Base-by-base conservation (phyloP, 2,329 filamentous ascomycete species). In the Monilinia fructicola region DNA sequence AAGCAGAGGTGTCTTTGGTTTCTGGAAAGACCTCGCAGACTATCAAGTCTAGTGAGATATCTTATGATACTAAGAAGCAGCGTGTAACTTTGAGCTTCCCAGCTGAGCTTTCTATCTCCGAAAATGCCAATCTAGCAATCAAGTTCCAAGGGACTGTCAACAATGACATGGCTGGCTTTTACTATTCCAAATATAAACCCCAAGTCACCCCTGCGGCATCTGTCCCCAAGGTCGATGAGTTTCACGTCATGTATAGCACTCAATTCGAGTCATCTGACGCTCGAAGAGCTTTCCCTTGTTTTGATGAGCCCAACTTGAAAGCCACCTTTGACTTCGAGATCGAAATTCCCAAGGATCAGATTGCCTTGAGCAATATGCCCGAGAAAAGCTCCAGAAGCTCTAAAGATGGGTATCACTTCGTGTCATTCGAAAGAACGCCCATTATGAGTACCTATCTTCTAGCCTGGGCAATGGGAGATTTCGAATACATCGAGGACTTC, bases 241-340 rank as follows among this genome's bases (percentile, higher is more conserved):
- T 83, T 76, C 85, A 87, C 77, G 85, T 85, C 76, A 93, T 94
- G 91, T 83, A 97, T 78, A 96, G 92, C 81, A 99, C 95, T 59
- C 95, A 99, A 78, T 99, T 99, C 76, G 95, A 99, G 82, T 90
- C 93, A 55, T 97, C 93, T 75, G 95, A 99, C 79, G 95, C 95
- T 69, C 90, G 95, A 71, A 86, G 93, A 72, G 94, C 95, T 11
- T 97, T 99, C 80, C 95, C 95, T 58, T 99, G 95, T 81, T 98
- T 98, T 76, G 95, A 99, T 76, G 95, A 99, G 81, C 95, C 95
- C 53, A 97, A 96, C 75, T 85, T 98, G 71, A 99, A 99, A 81
- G 92, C 95, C 14, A 94, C 93, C 2, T 98, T 97, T 76, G 93
- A 97, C 78, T 91, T 99, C 68, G 85, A 93, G 74, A 90, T 99